Percentiles rank a stretch among this genome's conserved stretches.
Evolutionary conservation across 305 asterid species (phyloP).

Genomic region (Solanum hybrid): DNA sequence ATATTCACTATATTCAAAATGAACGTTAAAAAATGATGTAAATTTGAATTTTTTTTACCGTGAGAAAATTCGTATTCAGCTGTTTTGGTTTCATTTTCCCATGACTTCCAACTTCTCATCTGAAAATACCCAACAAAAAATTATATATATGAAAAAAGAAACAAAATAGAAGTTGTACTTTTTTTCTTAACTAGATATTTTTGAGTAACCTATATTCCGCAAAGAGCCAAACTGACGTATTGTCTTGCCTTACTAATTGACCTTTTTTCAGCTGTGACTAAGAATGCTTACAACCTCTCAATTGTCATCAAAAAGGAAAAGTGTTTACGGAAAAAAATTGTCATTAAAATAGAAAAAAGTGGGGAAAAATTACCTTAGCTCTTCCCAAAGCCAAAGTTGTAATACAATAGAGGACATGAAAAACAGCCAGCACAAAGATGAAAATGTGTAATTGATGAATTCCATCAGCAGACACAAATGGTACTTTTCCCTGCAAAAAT

Average conservation of each 20-base stretch:
- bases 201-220: background rate
- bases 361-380: conserved; percentile 39
- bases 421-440: conserved; percentile 69
- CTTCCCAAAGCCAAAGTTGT: conserved; percentile 64
- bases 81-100: conserved; percentile 74
- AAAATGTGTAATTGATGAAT: conserved; percentile 74
- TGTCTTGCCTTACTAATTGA: background rate
- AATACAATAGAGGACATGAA: conserved; percentile 66
- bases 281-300: background rate
- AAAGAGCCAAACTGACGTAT: background rate
- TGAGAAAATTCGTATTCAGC: conserved; percentile 66
- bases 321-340: background rate
- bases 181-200: background rate
- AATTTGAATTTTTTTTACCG: conserved; percentile 25
- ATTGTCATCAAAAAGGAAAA: background rate
- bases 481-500: conserved; percentile 52
- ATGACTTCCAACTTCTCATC: conserved; percentile 79
- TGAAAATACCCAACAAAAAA: conserved; percentile 6
- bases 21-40: background rate
- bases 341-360: background rate
- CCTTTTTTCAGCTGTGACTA: background rate
- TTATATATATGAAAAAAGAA: too few species aligned
- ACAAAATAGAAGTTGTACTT: background rate
- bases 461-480: conserved; percentile 60
- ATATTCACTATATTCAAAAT: background rate